Conservation (phyloP, 805 yeast species). For the Candida qinlingensis region DNA sequence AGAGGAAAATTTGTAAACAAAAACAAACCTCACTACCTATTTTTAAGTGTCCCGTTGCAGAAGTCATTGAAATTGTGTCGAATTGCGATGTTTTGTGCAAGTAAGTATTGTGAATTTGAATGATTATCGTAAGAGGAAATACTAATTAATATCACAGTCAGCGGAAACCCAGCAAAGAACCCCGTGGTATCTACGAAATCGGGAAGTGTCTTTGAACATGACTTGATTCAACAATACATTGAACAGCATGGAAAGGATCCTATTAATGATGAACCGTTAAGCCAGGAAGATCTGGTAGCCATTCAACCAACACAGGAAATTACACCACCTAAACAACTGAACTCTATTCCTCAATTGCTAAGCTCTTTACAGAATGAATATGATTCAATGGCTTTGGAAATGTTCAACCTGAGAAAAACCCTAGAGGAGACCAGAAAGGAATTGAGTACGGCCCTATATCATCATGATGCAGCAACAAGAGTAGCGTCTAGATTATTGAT, state of each 20-base stretch:
- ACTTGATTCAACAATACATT: constrained; percentile 56
- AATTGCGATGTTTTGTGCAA: constrained; percentile 8
- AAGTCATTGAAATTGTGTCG: too few relatives aligned
- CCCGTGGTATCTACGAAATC: constrained; percentile 78
- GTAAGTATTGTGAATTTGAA: constrained; percentile 1
- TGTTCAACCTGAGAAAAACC: constrained; percentile 70
- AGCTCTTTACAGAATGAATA: constrained; percentile 80
- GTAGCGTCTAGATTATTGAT: constrained; percentile 73
- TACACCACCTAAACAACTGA: constrained; percentile 34
- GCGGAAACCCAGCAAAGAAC: constrained; percentile 63
- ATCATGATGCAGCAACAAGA: constrained; percentile 85
- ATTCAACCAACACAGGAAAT: constrained; percentile 28
- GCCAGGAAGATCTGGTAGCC: constrained; percentile 51
- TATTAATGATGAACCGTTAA: constrained; percentile 55
- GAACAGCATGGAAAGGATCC: constrained; percentile 72
- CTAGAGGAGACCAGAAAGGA: constrained; percentile 62
- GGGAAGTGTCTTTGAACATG: constrained; percentile 63
- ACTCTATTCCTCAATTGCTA: constrained; percentile 75
- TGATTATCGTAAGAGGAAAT: background rate
- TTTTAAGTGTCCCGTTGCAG: too few relatives aligned
- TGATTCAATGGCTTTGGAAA: constrained; percentile 81
- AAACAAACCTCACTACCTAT: too few relatives aligned
- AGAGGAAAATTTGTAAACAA: background rate
- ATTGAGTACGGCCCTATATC: constrained; percentile 70
- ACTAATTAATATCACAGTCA: constrained; percentile 31